Base-by-base conservation (phyloP, 2,329 filamentous ascomycete genomes). In the Aschersonia sp. region DNA sequence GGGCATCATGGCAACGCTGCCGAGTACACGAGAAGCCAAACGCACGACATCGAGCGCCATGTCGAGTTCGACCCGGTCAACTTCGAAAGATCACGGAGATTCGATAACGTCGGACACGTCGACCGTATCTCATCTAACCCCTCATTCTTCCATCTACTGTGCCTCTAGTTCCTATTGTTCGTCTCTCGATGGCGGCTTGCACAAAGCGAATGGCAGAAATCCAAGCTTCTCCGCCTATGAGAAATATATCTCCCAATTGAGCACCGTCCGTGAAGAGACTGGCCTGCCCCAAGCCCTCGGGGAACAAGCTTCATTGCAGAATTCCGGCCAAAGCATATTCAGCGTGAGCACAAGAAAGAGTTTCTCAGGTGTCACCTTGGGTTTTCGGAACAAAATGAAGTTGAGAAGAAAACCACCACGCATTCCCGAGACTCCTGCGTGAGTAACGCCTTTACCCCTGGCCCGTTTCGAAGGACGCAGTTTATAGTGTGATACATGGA, bases 171-270 rank as follows among this genome's bases (percentile, higher is more conserved):
- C 55, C 5, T 45, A 44, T 12, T 12, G 30, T 4, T 47, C 45
- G n/a, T 46, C 52, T 55, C 28, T 38, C 47, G 30, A 50, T 44
- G 28, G 43, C 31, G 40, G 44, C 48, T 7, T 45, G 43, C 32
- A 43, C 42, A 31, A 46, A 45, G 56, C 54, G 48, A 56, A 65
- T 47, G 65, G 65, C 40, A 67, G 65, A 51, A 65, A 58, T 38
- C 58, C 72, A 30, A 72, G 60, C 48, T 77, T 78, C 52, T 61
- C 65, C 5, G 66, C 69, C 31, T 78, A 78, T 54, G 73, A 78
- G 32, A 69, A 64, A 51, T 77, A 74, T 50, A 55, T 78, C 40
- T 59, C 65, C 20, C 63, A 72, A 42, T 52, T 72, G 31, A 66
- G 71, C 48, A 65, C 66, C 5, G 65, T 65, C 40, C 59, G 69